Evolutionary conservation across 140 eudicot species (phyloP).

Genomic region (Oenanthe javanica): DNA sequence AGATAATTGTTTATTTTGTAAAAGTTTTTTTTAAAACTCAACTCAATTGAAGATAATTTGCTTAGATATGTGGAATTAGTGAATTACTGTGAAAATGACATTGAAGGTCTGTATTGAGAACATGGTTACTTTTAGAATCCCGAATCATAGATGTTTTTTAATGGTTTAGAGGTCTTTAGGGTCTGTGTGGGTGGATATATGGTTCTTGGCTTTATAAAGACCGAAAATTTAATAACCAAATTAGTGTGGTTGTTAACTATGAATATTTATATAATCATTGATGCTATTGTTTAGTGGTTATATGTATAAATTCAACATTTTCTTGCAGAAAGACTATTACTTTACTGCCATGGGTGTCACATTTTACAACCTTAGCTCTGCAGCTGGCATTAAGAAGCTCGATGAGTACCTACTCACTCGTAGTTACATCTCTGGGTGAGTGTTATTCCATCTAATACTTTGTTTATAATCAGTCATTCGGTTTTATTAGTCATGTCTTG

Average conservation of each 20-base stretch:
- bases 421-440: conserved; percentile 91
- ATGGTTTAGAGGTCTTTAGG: not conserved
- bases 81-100: not conserved
- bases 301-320: not conserved
- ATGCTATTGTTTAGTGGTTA: not conserved
- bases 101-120: not conserved
- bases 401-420: conserved; percentile 85
- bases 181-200: not conserved
- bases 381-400: conserved; percentile 82
- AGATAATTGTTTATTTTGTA: not conserved
- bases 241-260: not conserved
- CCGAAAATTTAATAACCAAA: not conserved
- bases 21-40: not conserved
- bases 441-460: not conserved
- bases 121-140: not conserved
- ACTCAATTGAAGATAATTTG: not conserved
- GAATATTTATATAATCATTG: not conserved
- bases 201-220: not conserved
- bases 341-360: conserved; percentile 56
- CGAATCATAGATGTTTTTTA: not conserved
- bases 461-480: no score
- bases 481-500: not conserved
- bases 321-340: conserved; percentile 7
- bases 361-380: conserved; percentile 49
- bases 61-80: not conserved